Base-by-base conservation (phyloP, 2,329 filamentous ascomycete species). In the Cladosporium oxysporum region DNA sequence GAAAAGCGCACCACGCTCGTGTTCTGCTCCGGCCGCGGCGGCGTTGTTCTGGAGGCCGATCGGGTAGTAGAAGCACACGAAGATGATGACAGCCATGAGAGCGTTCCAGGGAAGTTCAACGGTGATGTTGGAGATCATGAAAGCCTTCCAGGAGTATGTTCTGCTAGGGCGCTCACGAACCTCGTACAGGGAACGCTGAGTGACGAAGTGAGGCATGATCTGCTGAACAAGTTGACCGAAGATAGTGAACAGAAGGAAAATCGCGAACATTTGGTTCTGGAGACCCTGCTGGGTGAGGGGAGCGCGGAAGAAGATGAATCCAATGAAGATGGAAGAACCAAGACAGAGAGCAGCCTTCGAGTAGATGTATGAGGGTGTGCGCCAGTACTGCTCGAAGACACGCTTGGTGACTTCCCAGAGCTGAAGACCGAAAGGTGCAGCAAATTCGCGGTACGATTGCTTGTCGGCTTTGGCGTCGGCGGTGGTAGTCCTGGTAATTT, bases 361-460 rank as follows among this genome's bases (percentile, higher is more conserved):
- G 81, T 94, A 96, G 77, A 97, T 93, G 81, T 96, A 96, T 5
- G 88, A 85, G 0, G 93, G 93, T 0, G 89, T 93, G 67, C 93
- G 90, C 92, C 93, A 96, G 84, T 95, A 96, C 77, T 96, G 92
- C 75, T 93, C 87, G 82, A 95, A 95, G 29, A 95, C 90, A 73
- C 93, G 91, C 70, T 85, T 77, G 21, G 87, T 84, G 65, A 92
- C 91, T 74, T 89, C 84, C 65, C 79, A 80, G 50, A 94, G 80
- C 77, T 97, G 93, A 8, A 82, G 74, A 49, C 71, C 73, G 75
- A 96, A 92, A 0, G 90, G 87, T 5, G 91, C 91, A 3, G 93
- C 93, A 68, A 96, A 96, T 76, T 96, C 91, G 68, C 87, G 85
- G 78, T 88, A 91, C 69, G 81, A 82, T 16, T 85, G 82, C 28